Conservation (phyloP, 2,329 filamentous ascomycete species). For the Aspergillus aculeatus region DNA sequence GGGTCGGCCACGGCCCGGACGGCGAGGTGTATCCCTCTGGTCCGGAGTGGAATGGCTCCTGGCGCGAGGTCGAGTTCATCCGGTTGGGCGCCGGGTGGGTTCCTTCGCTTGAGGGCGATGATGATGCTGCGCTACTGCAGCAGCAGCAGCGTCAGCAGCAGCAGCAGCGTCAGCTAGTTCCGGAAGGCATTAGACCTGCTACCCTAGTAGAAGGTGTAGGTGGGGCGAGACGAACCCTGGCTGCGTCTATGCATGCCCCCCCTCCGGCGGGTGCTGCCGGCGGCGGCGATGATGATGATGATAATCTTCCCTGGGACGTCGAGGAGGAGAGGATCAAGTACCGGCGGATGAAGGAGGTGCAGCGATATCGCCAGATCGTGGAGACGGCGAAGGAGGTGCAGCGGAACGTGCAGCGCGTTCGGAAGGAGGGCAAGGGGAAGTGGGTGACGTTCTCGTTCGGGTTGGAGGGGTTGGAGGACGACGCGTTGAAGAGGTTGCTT, state of each 20-base stretch:
- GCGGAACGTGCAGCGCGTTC: slow-evolving; percentile 29
- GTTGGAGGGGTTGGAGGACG: slow-evolving; percentile 21
- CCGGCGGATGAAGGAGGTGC: slow-evolving; percentile 30
- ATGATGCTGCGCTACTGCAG: too few species aligned
- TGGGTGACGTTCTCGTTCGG: slow-evolving; percentile 41
- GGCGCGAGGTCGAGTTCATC: slow-evolving; percentile 46
- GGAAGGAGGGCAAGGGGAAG: slow-evolving; percentile 37
- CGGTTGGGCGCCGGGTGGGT: slow-evolving; percentile 45
- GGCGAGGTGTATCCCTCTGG: slow-evolving; percentile 31
- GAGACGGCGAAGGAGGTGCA: slow-evolving; percentile 32
- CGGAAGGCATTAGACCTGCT: not conserved
- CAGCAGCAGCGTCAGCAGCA: too few species aligned
- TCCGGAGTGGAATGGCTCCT: slow-evolving; percentile 48
- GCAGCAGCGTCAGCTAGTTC: not conserved
- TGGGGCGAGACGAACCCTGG: slow-evolving; percentile 11
- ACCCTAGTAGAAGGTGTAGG: not conserved
- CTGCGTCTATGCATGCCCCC: slow-evolving; percentile 25
- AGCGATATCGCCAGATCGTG: slow-evolving; percentile 30
- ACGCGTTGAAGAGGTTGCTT: slow-evolving; percentile 18
- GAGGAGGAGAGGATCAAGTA: slow-evolving; percentile 34
- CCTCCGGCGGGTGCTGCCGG: too few species aligned
- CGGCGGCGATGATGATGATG: not conserved
- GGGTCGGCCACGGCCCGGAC: slow-evolving; percentile 34
- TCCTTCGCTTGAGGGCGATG: slow-evolving; percentile 24
- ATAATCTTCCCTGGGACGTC: slow-evolving; percentile 28